These are phyloP conservation scores for Saitozyma podzolica DNA, from an alignment of 768 basidiomycete species.

Conservation along the genomic window DNA sequence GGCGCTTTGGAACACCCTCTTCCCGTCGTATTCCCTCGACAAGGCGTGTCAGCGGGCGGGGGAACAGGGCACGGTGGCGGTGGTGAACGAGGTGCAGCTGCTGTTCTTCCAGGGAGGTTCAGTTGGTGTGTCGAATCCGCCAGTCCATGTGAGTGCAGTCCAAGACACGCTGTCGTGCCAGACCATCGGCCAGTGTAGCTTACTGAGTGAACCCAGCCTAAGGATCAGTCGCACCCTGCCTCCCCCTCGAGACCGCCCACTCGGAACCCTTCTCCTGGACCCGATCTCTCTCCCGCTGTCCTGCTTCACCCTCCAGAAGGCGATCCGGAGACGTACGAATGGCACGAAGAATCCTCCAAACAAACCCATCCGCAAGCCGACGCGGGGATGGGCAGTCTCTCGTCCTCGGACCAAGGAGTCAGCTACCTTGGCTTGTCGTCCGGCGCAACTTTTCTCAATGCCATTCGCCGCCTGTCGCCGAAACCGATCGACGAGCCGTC, in stretches of 20 bases:
- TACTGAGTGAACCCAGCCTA: neutral
- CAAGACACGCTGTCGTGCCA: neutral
- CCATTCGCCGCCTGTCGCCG: constrained; percentile 15
- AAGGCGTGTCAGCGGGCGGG: too few relatives aligned
- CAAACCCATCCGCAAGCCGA: neutral
- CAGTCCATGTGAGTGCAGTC: neutral
- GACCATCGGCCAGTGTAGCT: neutral
- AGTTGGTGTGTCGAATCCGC: neutral
- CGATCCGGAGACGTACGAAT: constrained; percentile 8
- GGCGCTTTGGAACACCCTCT: constrained; percentile 14
- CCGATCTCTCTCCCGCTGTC: neutral
- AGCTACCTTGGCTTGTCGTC: constrained; percentile 23
- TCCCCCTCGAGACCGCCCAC: too few relatives aligned
- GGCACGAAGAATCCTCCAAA: constrained; percentile 3
- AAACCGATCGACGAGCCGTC: neutral
- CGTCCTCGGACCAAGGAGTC: constrained; percentile 1
- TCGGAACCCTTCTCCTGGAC: neutral
- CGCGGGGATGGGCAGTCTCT: constrained; percentile 12
- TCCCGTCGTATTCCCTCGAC: neutral
- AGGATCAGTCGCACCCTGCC: too few relatives aligned
- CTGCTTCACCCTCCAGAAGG: neutral
- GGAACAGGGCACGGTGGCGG: neutral
- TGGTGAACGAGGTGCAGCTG: constrained; percentile 1
- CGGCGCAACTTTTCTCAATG: constrained; percentile 26
- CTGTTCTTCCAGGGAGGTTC: neutral